Base-by-base conservation (phyloP, 305 asterid species). In the Fraxinus baroniana region DNA sequence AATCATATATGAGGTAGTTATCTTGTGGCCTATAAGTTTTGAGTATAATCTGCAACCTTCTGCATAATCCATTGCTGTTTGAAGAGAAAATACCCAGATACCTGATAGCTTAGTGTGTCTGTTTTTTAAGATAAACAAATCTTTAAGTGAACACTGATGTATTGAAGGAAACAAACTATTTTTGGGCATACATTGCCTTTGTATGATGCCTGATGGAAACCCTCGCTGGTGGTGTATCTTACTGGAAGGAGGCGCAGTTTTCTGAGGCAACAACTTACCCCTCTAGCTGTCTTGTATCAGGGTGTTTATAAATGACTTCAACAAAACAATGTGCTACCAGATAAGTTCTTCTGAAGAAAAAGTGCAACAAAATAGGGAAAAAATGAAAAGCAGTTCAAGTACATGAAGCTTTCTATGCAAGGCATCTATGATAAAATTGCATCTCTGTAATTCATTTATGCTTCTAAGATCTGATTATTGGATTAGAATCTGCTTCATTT, bases 1-100 rank as follows among this genome's bases (percentile, higher is more conserved):
- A 64, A 89, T 95, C 85, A 82, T 95, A 76, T 95, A 88, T 79
- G 99, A 94, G 97, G 98, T 95, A 84, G 49, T 70, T 80, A 18
- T 86, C 81, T 37, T 73, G 26, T 68, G 37, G 30, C 79, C 46
- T 71, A 30, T 62, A 17, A 26, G 15, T 77, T 35, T 15, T 75
- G 30, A 36, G 28, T 44, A 62, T 73, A 60, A 5, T 28, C 41
- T 20, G 64, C 22, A 44, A 52, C 1, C 41, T 13, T 80, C 22
- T 32, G 26, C 75, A 5, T 60, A 52, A 32, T 82, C 33, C 4
- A 35, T 73, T 28, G 22, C 39, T 32, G 76, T 44, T 68, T 68
- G 68, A 66, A 44, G 81, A 57, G 78, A 32, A 0, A 30, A 9
- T 75, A 22, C 15, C 8, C 13, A 18, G 82, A 18, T 77, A 17